These are phyloP conservation scores for Parsonsia alboflavescens DNA, from an alignment of 257 asterid species.

Conservation along the genomic window DNA sequence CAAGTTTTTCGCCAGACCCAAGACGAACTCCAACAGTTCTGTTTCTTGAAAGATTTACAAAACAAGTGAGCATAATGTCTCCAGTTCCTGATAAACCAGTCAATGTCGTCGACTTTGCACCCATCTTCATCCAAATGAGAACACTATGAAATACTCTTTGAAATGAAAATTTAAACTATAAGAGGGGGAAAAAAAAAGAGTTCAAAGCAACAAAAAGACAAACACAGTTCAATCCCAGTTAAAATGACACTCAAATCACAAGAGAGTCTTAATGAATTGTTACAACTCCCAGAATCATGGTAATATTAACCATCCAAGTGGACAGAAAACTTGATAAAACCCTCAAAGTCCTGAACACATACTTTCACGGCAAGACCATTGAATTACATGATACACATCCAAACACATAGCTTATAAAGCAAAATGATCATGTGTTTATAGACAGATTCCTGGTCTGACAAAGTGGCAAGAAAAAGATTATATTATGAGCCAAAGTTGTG, in stretches of 20 bases:
- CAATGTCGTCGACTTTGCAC: slow-evolving; percentile 80
- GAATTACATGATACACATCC: not conserved
- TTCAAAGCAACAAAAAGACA: not conserved
- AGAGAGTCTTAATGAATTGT: not conserved
- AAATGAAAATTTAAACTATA: too few species aligned
- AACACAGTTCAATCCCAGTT: not conserved
- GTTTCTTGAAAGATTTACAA: slow-evolving; percentile 88
- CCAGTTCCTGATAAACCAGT: slow-evolving; percentile 90
- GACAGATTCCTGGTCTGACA: not conserved
- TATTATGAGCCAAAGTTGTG: not conserved
- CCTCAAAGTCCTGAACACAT: not conserved
- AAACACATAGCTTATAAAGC: not conserved
- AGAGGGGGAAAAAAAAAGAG: not conserved
- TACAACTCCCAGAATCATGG: not conserved
- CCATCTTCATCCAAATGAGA: slow-evolving; percentile 61
- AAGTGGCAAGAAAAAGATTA: not conserved
- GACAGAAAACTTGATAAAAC: not conserved
- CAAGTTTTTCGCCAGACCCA: slow-evolving; percentile 92
- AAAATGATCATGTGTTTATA: not conserved
- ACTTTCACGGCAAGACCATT: not conserved
- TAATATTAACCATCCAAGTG: not conserved
- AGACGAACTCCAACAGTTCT: slow-evolving; percentile 95
- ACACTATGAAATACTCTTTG: slow-evolving; percentile 11
- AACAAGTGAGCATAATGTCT: slow-evolving; percentile 94
- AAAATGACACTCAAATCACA: not conserved